Evolutionary conservation across 805 yeast species (phyloP), one percentile per base, ranked within the genome.

Genomic region (Sugiyamaella mastotermitis): DNA sequence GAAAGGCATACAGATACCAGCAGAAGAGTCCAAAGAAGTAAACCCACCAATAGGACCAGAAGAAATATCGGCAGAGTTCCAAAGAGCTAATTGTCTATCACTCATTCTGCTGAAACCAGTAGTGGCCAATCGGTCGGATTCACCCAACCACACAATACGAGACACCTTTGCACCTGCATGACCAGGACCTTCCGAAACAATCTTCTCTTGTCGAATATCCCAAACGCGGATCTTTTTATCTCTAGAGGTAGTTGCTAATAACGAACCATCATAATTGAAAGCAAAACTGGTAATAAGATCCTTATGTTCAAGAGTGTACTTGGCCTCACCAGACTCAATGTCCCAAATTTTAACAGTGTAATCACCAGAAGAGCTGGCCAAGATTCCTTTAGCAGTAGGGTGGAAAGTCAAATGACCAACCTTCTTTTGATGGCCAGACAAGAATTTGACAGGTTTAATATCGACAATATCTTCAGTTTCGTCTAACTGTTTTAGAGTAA

Each of bases 51-150:
- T 74, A 31, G 95, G 87, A 23, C 97, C 97, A 34, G 71, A 70
- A 8, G 65, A 78, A 38, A 92, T 66, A 51, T 82, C 74, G 23
- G 71, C 68, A 15, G 87, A 70, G 52, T 92, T 87, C 98, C 98
- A 92, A 41, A 92, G 69, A 52, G 92, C 98, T 43, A 90, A 68
- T 64, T 92, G 97, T 58, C 99, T 85, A 57, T 92, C 97, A 32
- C 95, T 83, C 49, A 84, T 71, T 54, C 83, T 76, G 19, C 95
- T 85, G 60, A 92, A 92, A 1, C 99, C 99, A 6, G 98, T 88
- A 27, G 98, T 90, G 35, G 80, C 82, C 25, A 92, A 65, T 51
- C 97, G 74, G 55, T 88, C 82, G 32, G 81, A 66, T 53, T 84
- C 77, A 24, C 97, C 97, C 44, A 90, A 65, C 97, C 98, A 92